These are phyloP conservation scores for Solanum aculeatissimum DNA, from an alignment of 305 asterid genomes.

Conservation along the genomic window DNA sequence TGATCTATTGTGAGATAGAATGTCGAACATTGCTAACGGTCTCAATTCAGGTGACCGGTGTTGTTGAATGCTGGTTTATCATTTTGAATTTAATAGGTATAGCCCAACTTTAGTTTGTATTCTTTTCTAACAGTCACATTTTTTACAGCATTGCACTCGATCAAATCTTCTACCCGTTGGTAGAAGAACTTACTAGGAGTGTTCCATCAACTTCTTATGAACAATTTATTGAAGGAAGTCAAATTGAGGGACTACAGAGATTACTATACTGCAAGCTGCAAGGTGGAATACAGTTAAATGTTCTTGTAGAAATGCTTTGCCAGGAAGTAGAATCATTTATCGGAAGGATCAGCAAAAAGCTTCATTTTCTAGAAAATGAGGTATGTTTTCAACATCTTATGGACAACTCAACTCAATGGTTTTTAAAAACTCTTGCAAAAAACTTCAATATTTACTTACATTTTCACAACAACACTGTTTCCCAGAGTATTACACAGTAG, in stretches of 20 bases:
- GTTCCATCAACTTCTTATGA: constrained; percentile 14
- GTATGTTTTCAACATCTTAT: constrained; percentile 19
- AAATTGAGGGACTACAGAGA: constrained; percentile 43
- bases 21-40: not conserved
- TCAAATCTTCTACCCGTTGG: constrained; percentile 43
- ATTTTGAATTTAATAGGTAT: not conserved
- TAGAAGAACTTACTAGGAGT: constrained; percentile 27
- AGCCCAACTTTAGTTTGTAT: not conserved
- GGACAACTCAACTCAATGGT: not conserved
- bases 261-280: constrained; percentile 35
- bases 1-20: not conserved
- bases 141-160: constrained; percentile 64
- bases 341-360: constrained; percentile 29
- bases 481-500: not conserved
- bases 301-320: constrained; percentile 41
- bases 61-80: not conserved
- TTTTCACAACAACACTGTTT: not conserved
- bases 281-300: constrained; percentile 23
- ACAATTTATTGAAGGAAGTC: constrained; percentile 42
- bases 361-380: constrained; percentile 54
- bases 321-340: constrained; percentile 46
- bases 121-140: not conserved
- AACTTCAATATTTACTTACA: not conserved
- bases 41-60: not conserved
- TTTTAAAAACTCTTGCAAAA: not conserved